A percentile compares a stretch with the other conserved stretches of the same genome.
phyloP scores from a whole-genome alignment of 192 early-diverging fungal genomes.

The Backusella mclennaniae region DNA sequence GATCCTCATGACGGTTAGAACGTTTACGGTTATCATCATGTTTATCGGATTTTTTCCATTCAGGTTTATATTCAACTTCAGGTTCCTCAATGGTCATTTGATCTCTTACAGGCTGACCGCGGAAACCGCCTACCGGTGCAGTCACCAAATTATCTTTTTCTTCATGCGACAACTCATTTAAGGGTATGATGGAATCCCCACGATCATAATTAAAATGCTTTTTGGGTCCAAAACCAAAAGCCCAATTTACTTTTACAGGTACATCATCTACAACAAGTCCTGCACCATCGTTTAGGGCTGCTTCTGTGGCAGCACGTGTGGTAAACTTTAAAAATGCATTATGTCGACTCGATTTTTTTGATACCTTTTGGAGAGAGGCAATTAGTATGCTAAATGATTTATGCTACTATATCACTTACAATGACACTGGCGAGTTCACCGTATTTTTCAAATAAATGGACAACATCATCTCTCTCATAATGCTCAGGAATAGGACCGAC shows the following conservation, averaged over 20 bases:
- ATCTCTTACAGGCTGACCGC: constrained; percentile 25
- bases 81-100: constrained; percentile 39
- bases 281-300: background rate
- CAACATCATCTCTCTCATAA: constrained; percentile 28
- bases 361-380: background rate
- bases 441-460: constrained; percentile 20
- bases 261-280: constrained; percentile 5
- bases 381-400: background rate
- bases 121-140: constrained; percentile 29
- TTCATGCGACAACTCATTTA: constrained; percentile 20
- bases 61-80: constrained; percentile 25
- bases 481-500: constrained; percentile 31
- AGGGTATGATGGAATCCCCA: constrained; percentile 34
- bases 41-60: constrained; percentile 20
- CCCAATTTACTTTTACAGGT: constrained; percentile 38
- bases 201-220: constrained; percentile 34
- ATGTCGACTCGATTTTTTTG: background rate
- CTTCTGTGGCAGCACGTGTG: background rate
- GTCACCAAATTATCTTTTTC: constrained; percentile 31
- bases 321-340: constrained; percentile 28
- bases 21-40: background rate
- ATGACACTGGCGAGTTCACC: constrained; percentile 34
- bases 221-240: constrained; percentile 41
- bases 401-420: constrained; percentile 18
- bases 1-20: background rate